phyloP scores from a whole-genome alignment of 345 rosid species.

The Linum usitatissimum region DNA sequence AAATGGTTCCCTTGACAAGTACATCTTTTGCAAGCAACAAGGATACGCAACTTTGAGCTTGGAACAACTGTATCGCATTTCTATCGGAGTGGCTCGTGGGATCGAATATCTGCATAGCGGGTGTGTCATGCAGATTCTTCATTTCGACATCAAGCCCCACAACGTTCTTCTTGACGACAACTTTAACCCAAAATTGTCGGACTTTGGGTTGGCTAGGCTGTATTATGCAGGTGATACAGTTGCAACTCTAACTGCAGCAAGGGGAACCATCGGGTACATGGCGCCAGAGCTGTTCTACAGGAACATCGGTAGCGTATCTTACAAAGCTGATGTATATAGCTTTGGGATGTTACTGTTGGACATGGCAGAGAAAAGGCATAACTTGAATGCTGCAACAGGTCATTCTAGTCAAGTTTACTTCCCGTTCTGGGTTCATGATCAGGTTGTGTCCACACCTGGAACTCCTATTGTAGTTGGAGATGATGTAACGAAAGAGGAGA shows the following conservation, averaged over 20 bases:
- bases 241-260: too few relatives aligned
- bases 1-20: neutral
- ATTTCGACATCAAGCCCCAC: constrained; percentile 2
- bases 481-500: neutral
- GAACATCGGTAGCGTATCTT: neutral
- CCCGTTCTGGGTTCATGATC: neutral
- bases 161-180: neutral
- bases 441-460: neutral
- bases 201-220: too few relatives aligned
- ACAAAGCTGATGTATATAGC: too few relatives aligned
- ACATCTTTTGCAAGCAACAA: neutral
- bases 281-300: constrained; percentile 6
- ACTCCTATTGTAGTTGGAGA: constrained; percentile 1
- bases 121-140: constrained; percentile 14
- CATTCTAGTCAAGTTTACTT: too few relatives aligned
- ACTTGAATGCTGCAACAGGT: too few relatives aligned
- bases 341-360: too few relatives aligned
- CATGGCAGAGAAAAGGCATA: too few relatives aligned
- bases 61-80: constrained; percentile 8
- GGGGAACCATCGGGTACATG: too few relatives aligned
- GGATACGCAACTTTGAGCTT: neutral
- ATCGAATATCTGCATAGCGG: constrained; percentile 13
- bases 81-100: constrained; percentile 12
- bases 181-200: too few relatives aligned
- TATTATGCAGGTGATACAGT: too few relatives aligned